Evolutionary conservation across 352 stramenopile genomes (phyloP).

Genomic region (Globisporangium irregulare): DNA sequence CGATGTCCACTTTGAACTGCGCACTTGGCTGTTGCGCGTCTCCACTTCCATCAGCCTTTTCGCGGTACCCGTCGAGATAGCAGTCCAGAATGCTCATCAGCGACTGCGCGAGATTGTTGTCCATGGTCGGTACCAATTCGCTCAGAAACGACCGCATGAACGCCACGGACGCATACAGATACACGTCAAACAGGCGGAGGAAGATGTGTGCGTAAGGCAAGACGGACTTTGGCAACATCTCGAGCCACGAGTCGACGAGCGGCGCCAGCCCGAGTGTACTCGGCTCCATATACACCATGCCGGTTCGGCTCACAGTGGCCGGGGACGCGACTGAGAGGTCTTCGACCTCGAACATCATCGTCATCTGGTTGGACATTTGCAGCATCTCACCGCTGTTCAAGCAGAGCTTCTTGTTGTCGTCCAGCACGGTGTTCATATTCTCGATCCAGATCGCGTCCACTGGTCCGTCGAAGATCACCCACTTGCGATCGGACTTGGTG

Average conservation of each 20-base stretch:
- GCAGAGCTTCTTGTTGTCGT: slow-evolving; percentile 96
- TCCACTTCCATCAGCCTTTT: slow-evolving; percentile 44
- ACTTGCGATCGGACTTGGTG: slow-evolving; percentile 91
- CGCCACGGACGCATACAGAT: slow-evolving; percentile 83
- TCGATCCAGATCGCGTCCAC: slow-evolving; percentile 97
- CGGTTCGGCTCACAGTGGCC: slow-evolving; percentile 92
- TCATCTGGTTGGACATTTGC: slow-evolving; percentile 95
- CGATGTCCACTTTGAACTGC: slow-evolving; percentile 79
- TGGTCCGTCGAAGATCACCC: slow-evolving; percentile 94
- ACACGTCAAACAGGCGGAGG: slow-evolving; percentile 87
- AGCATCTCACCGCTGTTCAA: slow-evolving; percentile 94
- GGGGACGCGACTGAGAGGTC: slow-evolving; percentile 93
- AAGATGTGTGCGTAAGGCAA: slow-evolving; percentile 40
- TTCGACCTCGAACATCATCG: slow-evolving; percentile 98
- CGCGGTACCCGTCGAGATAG: slow-evolving; percentile 69
- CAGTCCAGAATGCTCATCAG: slow-evolving; percentile 93
- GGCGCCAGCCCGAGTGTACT: slow-evolving; percentile 87
- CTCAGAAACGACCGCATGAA: slow-evolving; percentile 86
- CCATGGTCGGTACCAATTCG: slow-evolving; percentile 91
- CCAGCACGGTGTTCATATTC: slow-evolving; percentile 96
- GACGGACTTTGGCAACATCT: slow-evolving; percentile 51
- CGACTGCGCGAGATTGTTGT: slow-evolving; percentile 91
- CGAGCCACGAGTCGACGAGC: slow-evolving; percentile 90
- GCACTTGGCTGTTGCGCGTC: slow-evolving; percentile 41
- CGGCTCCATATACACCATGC: slow-evolving; percentile 97